Evolutionary conservation across 2,329 filamentous ascomycete species (phyloP), one percentile per base, ranked within the genome.

Genomic region (Hymenoscyphus fraxineus): DNA sequence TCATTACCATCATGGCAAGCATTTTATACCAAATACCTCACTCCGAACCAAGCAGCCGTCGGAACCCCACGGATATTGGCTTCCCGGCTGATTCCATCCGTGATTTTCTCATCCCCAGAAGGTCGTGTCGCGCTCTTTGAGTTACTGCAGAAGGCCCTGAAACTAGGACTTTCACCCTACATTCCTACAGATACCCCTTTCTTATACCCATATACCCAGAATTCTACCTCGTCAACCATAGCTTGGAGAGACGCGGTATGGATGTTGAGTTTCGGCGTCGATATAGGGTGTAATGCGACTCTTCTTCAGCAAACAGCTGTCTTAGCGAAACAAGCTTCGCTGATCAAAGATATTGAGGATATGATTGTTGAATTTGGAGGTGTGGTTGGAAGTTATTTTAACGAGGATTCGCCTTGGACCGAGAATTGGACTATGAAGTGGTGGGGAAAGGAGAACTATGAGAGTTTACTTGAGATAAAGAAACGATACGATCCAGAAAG

Each of bases 381-480:
- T 61, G 6, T 31, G 19, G 15, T 51, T 51, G 10, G 51, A 58
- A 10, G 60, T 63, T 71, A 71, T 60, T 51, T 67, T 1, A 71
- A 71, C 22, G 68, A 70, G 57, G 68, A 61, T 4, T 47, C 54
- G 39, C 64, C 64, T n/a, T 68, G 63, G 61, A 68, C 64, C 5
- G 16, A 15, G 10, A 63, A 68, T 63, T 71, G 68, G 67, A 47
- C 64, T 35, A 63, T 65, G 38, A 32, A 58, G 55, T 70, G 61
- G 63, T 68, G 67, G 61, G 64, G 65, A 9, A 54, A 10, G 19
- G 55, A 66, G 13, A 71, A 69, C 54, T 69, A 70, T 58, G 44
- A 55, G 6, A 61, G 35, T 1, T 41, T 71, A 58, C 32, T 66
- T 22, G 63, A 58, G 35, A 19, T 57, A 16, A 57, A 57, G 55